Evolutionary conservation across 192 early-diverging fungal species (phyloP), one percentile per base, ranked within the genome.

Genomic region (Umbelopsis vinacea): DNA sequence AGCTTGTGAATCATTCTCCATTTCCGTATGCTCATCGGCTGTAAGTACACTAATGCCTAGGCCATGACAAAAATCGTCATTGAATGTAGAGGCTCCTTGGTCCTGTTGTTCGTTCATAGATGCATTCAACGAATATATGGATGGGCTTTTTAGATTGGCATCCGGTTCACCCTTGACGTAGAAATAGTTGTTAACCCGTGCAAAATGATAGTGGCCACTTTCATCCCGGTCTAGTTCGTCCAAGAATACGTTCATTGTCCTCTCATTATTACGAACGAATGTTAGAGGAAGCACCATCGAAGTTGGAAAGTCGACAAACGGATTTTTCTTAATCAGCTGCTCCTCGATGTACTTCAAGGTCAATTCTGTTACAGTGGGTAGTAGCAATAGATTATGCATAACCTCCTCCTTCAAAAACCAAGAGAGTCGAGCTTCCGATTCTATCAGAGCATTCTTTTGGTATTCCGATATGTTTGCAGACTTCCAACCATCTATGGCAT

Each of bases 381-480:
- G 66, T 40, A 83, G 80, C 37, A 93, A 74, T 19, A 93, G 72
- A 1, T 79, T 78, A 71, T 90, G 87, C 79, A 93, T 88, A 37
- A 91, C 82, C 78, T 93, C 91, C 70, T 93, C 89, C 68, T 88
- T 86, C 17, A 92, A 73, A 0, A 93, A 52, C 80, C 78, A 81
- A 21, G 86, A 82, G 12, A 93, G 76, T 29, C 84, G 75, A 1
- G 80, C 68, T 46, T 83, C 80, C 3, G 85, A 85, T 52, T 88
- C 84, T 0, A 74, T 66, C 23, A 93, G 76, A 14, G 87, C 88
- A 55, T 81, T 82, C 40, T 80, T 67, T 71, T 91, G 87, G 37
- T 81, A 52, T 15, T 63, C 57, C 5, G 57, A 63, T 12, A 63
- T 63, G 33, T 63, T 63, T 11, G 57, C 11, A 3, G 4, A 6